phyloP scores from a whole-genome alignment of 805 yeast species.

The Metschnikowia rubicola region DNA sequence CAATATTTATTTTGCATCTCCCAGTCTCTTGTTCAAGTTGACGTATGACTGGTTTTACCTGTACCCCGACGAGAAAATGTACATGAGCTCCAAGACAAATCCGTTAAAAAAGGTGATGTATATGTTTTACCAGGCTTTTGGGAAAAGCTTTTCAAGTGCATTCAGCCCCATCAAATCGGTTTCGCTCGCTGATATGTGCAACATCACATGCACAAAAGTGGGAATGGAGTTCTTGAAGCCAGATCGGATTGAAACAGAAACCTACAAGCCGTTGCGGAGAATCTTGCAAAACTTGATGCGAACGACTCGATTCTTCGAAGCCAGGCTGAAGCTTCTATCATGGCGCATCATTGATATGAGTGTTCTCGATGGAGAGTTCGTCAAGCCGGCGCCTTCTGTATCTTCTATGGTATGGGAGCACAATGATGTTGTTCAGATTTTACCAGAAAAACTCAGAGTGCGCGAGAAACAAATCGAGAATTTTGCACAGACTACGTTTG shows the following conservation, averaged over 20 bases:
- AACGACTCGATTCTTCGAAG: constrained; percentile 32
- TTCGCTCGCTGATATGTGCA: constrained; percentile 32
- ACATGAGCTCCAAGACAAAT: constrained; percentile 25
- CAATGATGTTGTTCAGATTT: constrained; percentile 18
- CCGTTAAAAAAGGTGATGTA: constrained; percentile 34
- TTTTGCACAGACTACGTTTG: constrained; percentile 8
- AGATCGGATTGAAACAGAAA: constrained; percentile 15
- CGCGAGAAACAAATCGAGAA: constrained; percentile 12
- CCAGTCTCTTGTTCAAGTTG: constrained; percentile 31
- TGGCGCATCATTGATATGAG: constrained; percentile 21
- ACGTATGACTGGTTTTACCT: constrained; percentile 34
- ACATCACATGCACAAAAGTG: constrained; percentile 29
- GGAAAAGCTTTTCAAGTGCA: constrained; percentile 31
- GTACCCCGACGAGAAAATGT: constrained; percentile 31
- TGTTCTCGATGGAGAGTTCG: constrained; percentile 22
- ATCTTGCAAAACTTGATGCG: constrained; percentile 28
- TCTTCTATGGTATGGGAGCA: constrained; percentile 9
- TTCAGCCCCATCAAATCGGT: constrained; percentile 34
- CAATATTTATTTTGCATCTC: constrained; percentile 26
- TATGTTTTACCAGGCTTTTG: constrained; percentile 34
- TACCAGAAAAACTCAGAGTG: constrained; percentile 16
- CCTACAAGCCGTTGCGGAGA: constrained; percentile 21
- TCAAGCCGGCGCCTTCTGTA: constrained; percentile 10
- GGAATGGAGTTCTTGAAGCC: constrained; percentile 24
- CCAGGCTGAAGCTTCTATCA: constrained; percentile 26